phyloP scores from a whole-genome alignment of 2,329 filamentous ascomycete species.

The Fusarium pseudocircinatum region DNA sequence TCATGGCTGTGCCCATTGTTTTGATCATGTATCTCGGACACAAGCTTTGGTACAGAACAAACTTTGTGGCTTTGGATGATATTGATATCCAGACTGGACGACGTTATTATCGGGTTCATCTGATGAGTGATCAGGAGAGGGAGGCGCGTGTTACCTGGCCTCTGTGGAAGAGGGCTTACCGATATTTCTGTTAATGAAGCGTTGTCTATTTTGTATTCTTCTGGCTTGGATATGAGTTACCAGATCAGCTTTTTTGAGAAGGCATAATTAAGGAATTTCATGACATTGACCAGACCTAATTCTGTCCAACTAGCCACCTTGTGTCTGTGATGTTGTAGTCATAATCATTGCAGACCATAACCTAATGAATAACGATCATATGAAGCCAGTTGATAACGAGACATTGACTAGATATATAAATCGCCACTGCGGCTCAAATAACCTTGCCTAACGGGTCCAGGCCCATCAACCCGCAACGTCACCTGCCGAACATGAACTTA shows the following conservation, averaged over 20 bases:
- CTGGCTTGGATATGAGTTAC: neutral
- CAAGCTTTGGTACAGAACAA: conserved; percentile 71
- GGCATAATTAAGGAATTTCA: neutral
- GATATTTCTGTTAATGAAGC: conserved; percentile 69
- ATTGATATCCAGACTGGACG: conserved; percentile 91
- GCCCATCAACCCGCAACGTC: rapidly evolving
- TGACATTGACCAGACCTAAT: neutral
- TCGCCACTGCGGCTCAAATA: neutral
- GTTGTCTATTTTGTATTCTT: neutral
- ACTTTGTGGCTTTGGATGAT: conserved; percentile 67
- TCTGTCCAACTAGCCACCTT: neutral
- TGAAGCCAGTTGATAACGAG: rapidly evolving
- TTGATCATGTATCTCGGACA: conserved; percentile 75
- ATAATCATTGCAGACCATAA: rapidly evolving
- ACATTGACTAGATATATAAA: neutral
- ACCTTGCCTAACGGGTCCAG: neutral
- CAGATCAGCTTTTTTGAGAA: neutral
- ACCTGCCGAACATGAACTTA: neutral
- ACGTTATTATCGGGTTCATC: conserved; percentile 81
- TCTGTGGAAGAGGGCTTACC: conserved; percentile 78
- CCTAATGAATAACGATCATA: too few species aligned
- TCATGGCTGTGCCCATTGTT: conserved; percentile 76
- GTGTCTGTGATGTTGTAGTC: neutral
- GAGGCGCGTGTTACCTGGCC: conserved; percentile 79
- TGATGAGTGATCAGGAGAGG: conserved; percentile 80